Conservation (phyloP, 164 flowering plant species). For the Berberis vulgaris region DNA sequence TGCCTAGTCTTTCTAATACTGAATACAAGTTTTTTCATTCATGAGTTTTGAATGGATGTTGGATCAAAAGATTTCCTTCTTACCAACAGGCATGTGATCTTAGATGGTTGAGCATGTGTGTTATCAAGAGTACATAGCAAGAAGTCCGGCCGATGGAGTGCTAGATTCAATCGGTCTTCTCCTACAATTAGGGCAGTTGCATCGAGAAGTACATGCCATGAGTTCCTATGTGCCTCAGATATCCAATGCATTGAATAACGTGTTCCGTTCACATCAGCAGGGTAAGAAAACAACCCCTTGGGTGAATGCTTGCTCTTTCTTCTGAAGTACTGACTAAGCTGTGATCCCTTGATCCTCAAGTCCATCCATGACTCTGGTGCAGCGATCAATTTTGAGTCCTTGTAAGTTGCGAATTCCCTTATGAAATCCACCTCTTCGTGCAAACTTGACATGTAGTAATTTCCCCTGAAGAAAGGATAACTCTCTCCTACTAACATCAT, state of each 20-base stretch:
- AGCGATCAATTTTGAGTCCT: constrained; percentile 39
- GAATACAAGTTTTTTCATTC: background rate
- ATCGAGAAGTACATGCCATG: constrained; percentile 26
- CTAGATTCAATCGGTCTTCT: constrained; percentile 42
- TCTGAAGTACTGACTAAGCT: constrained; percentile 59
- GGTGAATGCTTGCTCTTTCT: constrained; percentile 59
- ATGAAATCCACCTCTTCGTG: constrained; percentile 39
- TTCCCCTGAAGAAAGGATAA: constrained; percentile 53
- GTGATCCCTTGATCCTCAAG: constrained; percentile 17
- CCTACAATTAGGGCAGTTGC: constrained; percentile 49
- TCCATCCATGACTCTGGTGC: constrained; percentile 12
- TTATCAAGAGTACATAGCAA: constrained; percentile 57
- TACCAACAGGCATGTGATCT: constrained; percentile 55
- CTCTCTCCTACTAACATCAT: constrained; percentile 78
- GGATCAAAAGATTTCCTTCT: constrained; percentile 61
- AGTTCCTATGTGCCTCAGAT: constrained; percentile 28
- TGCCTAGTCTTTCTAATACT: background rate
- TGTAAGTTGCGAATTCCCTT: constrained; percentile 42
- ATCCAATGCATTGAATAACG: constrained; percentile 77
- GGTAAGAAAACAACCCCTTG: constrained; percentile 66
- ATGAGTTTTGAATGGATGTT: constrained; percentile 6
- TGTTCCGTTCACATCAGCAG: constrained; percentile 48
- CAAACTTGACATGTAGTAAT: constrained; percentile 18
- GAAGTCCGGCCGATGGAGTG: constrained; percentile 69
- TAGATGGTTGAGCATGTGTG: constrained; percentile 50